A percentile compares a stretch with the other conserved stretches of the same genome.
Evolutionary conservation across 2,329 filamentous ascomycete species (phyloP).

Genomic region (Alternaria ethzedia): DNA sequence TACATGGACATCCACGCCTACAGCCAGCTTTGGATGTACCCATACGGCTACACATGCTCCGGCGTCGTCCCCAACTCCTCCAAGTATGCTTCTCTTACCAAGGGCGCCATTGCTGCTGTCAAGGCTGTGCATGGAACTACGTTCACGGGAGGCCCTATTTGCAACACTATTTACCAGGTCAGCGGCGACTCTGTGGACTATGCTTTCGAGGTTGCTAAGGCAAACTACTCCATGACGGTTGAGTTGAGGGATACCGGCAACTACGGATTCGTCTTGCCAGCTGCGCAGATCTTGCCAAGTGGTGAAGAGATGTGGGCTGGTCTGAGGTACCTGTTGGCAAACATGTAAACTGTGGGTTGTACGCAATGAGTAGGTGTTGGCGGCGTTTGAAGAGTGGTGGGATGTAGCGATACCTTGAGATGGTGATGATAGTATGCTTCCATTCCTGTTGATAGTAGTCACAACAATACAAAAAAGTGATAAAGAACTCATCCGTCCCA

Average conservation of each 20-base stretch:
- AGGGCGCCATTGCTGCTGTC: slow-evolving; percentile 60
- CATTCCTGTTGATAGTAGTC: neutral
- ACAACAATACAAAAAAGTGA: neutral
- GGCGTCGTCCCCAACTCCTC: slow-evolving; percentile 55
- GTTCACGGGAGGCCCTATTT: slow-evolving; percentile 58
- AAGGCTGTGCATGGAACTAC: slow-evolving; percentile 59
- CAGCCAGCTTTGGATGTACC: slow-evolving; percentile 55
- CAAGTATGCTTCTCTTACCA: slow-evolving; percentile 58
- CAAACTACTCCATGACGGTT: slow-evolving; percentile 56
- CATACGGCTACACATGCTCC: slow-evolving; percentile 66
- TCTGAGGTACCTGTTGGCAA: slow-evolving; percentile 30
- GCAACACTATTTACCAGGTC: slow-evolving; percentile 67
- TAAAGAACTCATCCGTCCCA: neutral
- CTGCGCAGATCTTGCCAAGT: slow-evolving; percentile 56
- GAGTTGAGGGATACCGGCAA: slow-evolving; percentile 58
- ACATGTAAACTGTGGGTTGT: neutral
- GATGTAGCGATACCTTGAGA: neutral
- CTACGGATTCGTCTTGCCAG: slow-evolving; percentile 58
- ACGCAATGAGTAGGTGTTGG: neutral
- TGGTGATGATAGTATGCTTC: neutral
- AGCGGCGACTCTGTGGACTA: slow-evolving; percentile 56
- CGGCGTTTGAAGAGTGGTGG: neutral
- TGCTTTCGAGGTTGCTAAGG: slow-evolving; percentile 49
- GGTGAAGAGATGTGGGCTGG: slow-evolving; percentile 57
- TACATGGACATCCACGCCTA: slow-evolving; percentile 72